Evolutionary conservation across 805 yeast species (phyloP).

Genomic region (Saccharomyces jurei): DNA sequence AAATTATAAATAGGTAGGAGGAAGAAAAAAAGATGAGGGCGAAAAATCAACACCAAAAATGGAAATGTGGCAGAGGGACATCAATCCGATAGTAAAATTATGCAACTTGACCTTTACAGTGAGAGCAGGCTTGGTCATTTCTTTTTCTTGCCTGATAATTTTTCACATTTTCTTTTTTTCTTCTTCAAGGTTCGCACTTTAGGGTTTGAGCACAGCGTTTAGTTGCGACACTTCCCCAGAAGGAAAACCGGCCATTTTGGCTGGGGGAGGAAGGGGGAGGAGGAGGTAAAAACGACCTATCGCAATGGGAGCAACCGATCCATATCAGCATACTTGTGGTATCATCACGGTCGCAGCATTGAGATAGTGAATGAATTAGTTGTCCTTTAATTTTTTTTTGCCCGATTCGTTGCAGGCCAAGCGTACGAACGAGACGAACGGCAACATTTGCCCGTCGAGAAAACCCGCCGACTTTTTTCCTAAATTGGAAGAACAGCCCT

Average conservation of each 20-base stretch:
- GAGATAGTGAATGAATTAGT: background rate
- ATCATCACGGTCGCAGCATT: background rate
- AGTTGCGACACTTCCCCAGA: background rate
- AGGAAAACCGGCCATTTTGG: background rate
- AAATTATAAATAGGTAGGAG: background rate
- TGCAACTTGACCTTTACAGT: background rate
- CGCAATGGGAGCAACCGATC: background rate
- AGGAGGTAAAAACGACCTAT: background rate
- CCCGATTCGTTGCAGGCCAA: background rate
- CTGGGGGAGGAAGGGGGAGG: background rate
- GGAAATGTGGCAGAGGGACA: background rate
- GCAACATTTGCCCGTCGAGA: background rate
- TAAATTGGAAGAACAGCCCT: background rate
- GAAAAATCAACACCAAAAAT: background rate
- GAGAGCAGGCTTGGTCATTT: slow-evolving; percentile 1
- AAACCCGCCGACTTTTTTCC: background rate
- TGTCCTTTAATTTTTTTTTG: background rate
- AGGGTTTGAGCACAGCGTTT: background rate
- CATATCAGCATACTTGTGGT: background rate
- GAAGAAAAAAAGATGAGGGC: background rate
- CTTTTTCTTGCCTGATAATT: slow-evolving; percentile 1
- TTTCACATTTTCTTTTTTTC: slow-evolving; percentile 1
- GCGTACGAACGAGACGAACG: background rate
- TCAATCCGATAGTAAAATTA: background rate
- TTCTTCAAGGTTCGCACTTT: background rate